Base-by-base conservation (phyloP, 129 eudicot species). In the Flaveria brownii region DNA sequence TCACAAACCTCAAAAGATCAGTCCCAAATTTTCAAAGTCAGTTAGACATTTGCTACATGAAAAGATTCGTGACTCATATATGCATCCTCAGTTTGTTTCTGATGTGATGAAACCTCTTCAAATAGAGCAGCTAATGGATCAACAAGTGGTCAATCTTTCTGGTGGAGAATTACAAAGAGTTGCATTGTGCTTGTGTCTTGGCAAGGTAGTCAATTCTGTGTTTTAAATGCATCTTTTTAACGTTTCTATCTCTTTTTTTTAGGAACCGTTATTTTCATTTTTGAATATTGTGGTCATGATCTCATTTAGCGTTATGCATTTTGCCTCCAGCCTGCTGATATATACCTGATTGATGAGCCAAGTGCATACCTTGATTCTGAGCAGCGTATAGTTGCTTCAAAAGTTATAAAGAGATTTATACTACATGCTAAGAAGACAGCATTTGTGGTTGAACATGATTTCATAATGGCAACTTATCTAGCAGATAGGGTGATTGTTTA, bases 21-120 rank as follows among this genome's bases (percentile, higher is more conserved):
- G 94, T 78, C 96, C 96, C 15, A 88, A 83, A 49, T 92, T 90
- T 82, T 88, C 78, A 68, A 9, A 23, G 42, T 70, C 87, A 17
- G 98, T 90, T 74, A 83, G 98, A 71, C 86, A 82, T 82, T 82
- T 88, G 83, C 62, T 90, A 26, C 88, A 88, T 83, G 77, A 76
- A 72, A 90, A 88, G 82, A 90, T 93, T 70, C 90, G 92, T 42
- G 98, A 87, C 77, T 88, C 91, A 0, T 93, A 87, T 71, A 85
- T 79, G 84, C 94, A 93, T 75, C 97, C 98, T 62, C 92, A 93
- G 85, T 93, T 93, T 84, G 86, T 88, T 9, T 90, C 96, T 5
- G 92, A 90, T 85, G 98, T 93, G 10, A 85, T 93, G 95, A 90
- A 90, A 82, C 98, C 98, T 74, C 96, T 93, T 67, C 87, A 79